These are phyloP conservation scores for Silene latifolia DNA, from an alignment of 148 eudicot genomes.

Conservation along the genomic window DNA sequence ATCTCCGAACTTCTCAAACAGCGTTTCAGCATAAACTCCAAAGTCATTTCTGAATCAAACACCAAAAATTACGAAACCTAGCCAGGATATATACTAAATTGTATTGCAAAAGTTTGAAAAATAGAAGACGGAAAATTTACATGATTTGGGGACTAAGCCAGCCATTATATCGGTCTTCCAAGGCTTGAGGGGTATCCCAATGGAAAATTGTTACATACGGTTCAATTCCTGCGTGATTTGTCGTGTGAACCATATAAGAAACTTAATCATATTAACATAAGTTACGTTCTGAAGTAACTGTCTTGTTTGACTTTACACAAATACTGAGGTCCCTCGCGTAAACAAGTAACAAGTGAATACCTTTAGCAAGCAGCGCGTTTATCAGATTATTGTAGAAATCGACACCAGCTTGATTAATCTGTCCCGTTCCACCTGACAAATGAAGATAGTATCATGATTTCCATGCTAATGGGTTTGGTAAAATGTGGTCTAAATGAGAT, in stretches of 20 bases:
- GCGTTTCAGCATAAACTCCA: constrained; percentile 63
- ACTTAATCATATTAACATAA: no score
- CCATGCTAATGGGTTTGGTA: neutral
- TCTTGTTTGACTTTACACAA: neutral
- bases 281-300: neutral
- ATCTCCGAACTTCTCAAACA: constrained; percentile 77
- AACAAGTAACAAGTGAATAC: no score
- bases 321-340: neutral
- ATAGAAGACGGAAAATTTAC: constrained; percentile 29
- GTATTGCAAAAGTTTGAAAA: neutral
- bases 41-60: constrained; percentile 55
- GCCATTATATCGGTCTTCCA: constrained; percentile 64
- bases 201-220: constrained; percentile 87
- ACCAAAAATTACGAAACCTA: neutral
- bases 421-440: constrained; percentile 68
- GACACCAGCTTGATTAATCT: constrained; percentile 77
- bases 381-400: constrained; percentile 82
- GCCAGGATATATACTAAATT: no score
- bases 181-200: constrained; percentile 87
- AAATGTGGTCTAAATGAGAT: neutral
- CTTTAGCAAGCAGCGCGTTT: constrained; percentile 68
- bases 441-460: neutral
- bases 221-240: constrained; percentile 50
- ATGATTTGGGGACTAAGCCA: constrained; percentile 78
- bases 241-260: no score